These are phyloP conservation scores for Harringtonia aguacate DNA, from an alignment of 2,329 filamentous ascomycete species.

Conservation along the genomic window DNA sequence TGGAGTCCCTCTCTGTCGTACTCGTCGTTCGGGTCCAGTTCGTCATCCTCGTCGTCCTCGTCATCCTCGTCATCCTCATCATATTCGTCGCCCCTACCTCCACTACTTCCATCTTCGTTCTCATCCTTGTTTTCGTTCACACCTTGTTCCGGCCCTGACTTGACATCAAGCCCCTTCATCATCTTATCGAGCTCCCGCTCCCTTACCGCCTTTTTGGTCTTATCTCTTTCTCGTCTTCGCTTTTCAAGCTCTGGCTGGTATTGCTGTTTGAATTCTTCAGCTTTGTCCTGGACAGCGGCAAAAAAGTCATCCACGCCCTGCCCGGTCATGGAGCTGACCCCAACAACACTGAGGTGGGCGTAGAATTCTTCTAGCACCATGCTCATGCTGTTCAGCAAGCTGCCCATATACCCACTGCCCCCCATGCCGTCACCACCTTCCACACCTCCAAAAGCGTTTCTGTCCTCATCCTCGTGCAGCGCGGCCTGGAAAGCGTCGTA, in stretches of 20 bases:
- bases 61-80: slow-evolving; percentile 38
- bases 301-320: slow-evolving; percentile 92
- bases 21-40: slow-evolving; percentile 49
- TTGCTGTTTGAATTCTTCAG: slow-evolving; percentile 76
- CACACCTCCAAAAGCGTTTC: slow-evolving; percentile 62
- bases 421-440: slow-evolving; percentile 52
- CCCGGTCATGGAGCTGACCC: slow-evolving; percentile 86
- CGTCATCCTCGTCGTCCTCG: slow-evolving; percentile 48
- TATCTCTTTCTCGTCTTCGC: slow-evolving; percentile 63
- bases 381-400: slow-evolving; percentile 93
- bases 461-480: slow-evolving; percentile 66
- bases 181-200: slow-evolving; percentile 82
- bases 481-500: slow-evolving; percentile 93
- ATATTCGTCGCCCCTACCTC: slow-evolving; percentile 30
- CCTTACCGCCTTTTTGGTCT: slow-evolving; percentile 58
- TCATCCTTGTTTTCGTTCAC: slow-evolving; percentile 20
- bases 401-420: slow-evolving; percentile 93
- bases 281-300: slow-evolving; percentile 75
- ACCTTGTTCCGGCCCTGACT: slow-evolving; percentile 13
- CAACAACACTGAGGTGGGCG: slow-evolving; percentile 82
- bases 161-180: slow-evolving; percentile 78
- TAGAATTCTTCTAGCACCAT: slow-evolving; percentile 97
- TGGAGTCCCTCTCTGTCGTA: slow-evolving; percentile 56
- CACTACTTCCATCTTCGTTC: slow-evolving; percentile 28
- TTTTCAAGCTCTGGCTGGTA: slow-evolving; percentile 88